phyloP scores from a whole-genome alignment of 116 monocot species.

The Phalaenopsis hybrid region DNA sequence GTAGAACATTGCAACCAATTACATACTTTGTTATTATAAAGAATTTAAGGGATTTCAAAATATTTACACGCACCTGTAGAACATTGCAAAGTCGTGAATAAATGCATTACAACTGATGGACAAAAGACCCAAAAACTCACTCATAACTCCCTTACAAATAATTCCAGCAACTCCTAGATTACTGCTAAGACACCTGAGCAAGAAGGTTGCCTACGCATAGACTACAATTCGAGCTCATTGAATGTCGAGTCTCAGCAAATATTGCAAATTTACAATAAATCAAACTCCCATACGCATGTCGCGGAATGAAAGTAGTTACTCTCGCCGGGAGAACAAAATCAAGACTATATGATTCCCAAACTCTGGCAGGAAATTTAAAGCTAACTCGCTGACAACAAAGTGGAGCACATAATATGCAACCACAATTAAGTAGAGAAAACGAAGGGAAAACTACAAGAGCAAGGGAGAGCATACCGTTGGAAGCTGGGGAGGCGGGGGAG shows the following conservation, averaged over 20 bases:
- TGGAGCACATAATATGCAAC: not conserved
- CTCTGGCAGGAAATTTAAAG: not conserved
- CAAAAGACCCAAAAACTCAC: not conserved
- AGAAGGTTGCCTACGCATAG: not conserved
- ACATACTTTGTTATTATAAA: not conserved
- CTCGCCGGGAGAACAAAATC: not conserved
- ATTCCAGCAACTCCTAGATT: not conserved
- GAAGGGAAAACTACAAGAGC: not conserved
- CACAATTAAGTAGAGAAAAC: not conserved
- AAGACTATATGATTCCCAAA: not conserved
- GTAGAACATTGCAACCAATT: no score
- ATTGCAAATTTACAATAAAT: not conserved
- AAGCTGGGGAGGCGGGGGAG: slow-evolving; percentile 95
- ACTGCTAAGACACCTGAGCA: not conserved
- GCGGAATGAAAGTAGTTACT: not conserved
- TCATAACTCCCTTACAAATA: not conserved
- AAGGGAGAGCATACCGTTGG: slow-evolving; percentile 43
- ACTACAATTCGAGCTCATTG: not conserved
- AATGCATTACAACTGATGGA: not conserved
- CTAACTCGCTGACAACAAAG: not conserved
- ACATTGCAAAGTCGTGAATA: not conserved
- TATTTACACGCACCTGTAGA: not conserved
- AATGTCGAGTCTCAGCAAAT: not conserved
- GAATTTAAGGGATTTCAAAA: not conserved
- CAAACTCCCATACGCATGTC: not conserved